Evolutionary conservation across 768 basidiomycete species (phyloP).

Genomic region (Lactifluus rugatus): DNA sequence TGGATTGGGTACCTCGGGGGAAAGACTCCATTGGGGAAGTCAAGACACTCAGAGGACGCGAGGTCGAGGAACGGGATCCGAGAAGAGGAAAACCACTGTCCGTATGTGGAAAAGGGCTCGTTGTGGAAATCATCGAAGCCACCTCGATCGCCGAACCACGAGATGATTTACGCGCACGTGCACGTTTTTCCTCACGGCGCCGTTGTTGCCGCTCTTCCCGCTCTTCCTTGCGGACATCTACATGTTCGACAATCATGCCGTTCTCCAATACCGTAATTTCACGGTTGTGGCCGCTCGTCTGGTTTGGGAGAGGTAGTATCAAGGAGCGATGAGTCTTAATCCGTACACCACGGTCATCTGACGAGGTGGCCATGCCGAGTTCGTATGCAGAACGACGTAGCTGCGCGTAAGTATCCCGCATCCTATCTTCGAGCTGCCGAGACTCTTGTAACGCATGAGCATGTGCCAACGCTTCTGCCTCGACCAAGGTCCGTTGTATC

Average conservation of each 20-base stretch:
- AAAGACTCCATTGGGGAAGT: slow-evolving; percentile 46
- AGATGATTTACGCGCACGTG: slow-evolving; percentile 60
- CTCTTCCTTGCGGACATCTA: slow-evolving; percentile 74
- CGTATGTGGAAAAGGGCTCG: slow-evolving; percentile 43
- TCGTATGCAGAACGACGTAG: slow-evolving; percentile 74
- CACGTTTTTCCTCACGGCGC: slow-evolving; percentile 54
- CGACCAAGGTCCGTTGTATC: slow-evolving; percentile 68
- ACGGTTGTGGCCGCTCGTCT: slow-evolving; percentile 41
- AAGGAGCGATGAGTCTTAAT: slow-evolving; percentile 51
- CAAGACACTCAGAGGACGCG: slow-evolving; percentile 50
- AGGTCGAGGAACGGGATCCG: slow-evolving; percentile 25
- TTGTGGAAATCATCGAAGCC: slow-evolving; percentile 60
- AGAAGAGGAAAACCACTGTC: slow-evolving; percentile 48
- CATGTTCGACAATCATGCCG: slow-evolving; percentile 83
- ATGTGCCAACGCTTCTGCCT: slow-evolving; percentile 74
- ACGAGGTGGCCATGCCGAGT: slow-evolving; percentile 36
- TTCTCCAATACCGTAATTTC: slow-evolving; percentile 79
- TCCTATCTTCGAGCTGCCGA: slow-evolving; percentile 59
- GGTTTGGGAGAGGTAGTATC: slow-evolving; percentile 26
- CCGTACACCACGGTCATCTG: slow-evolving; percentile 60
- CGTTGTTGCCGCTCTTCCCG: slow-evolving; percentile 61
- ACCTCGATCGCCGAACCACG: slow-evolving; percentile 62
- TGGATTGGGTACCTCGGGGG: slow-evolving; percentile 55
- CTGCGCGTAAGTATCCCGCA: slow-evolving; percentile 75
- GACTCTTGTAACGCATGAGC: slow-evolving; percentile 72